Conservation (phyloP, 148 eudicot species). For the Camellia japonica region DNA sequence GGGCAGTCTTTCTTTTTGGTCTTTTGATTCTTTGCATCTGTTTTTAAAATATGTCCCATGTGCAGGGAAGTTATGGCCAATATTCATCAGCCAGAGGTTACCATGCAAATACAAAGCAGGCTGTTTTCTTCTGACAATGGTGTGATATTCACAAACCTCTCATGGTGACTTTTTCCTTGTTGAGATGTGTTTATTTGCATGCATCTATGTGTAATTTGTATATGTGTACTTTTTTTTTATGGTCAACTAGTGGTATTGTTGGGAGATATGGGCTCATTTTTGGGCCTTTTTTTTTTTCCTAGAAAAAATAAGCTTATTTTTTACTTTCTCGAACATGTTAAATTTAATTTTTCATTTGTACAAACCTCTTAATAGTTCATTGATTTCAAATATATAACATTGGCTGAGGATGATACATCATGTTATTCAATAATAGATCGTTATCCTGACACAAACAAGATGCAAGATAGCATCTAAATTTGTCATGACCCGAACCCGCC, state of each 20-base stretch:
- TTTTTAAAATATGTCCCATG: neutral
- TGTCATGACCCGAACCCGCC: no score
- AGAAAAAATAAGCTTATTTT: no score
- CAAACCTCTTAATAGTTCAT: no score
- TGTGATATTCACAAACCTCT: constrained; percentile 17
- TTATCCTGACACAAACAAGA: no score
- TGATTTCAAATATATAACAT: no score
- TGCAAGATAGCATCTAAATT: neutral
- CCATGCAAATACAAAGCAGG: constrained; percentile 30
- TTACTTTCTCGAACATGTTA: no score
- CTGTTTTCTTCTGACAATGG: constrained; percentile 61
- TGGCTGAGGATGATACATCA: no score
- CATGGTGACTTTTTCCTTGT: neutral
- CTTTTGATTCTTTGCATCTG: constrained; percentile 3
- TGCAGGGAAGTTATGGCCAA: constrained; percentile 44
- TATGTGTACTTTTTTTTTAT: neutral
- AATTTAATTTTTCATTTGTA: no score
- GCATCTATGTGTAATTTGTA: neutral
- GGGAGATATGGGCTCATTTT: constrained; percentile 35
- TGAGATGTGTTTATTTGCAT: constrained; percentile 7
- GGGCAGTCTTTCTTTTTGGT: neutral
- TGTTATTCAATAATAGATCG: no score
- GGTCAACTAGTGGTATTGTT: constrained; percentile 26
- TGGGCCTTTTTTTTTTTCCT: no score
- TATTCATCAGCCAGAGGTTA: constrained; percentile 28